Conservation (phyloP, 768 basidiomycete genomes). For the Tylopilus intermedius region DNA sequence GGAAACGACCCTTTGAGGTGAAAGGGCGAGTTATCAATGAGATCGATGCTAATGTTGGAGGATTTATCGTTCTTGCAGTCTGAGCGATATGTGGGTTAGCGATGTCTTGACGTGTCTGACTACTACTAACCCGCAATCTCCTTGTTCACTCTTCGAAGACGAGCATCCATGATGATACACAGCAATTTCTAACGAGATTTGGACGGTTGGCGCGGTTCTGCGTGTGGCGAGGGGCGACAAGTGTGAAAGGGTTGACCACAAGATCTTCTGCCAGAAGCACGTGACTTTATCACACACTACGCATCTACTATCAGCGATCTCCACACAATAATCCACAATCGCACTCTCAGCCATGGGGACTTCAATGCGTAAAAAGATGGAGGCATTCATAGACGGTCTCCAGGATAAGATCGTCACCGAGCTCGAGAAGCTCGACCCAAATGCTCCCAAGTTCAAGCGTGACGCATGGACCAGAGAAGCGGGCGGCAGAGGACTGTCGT, state of each 20-base stretch:
- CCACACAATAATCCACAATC: background rate
- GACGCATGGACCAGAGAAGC: constrained; percentile 74
- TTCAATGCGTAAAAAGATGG: constrained; percentile 73
- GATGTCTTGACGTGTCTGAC: background rate
- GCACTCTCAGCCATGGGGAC: constrained; percentile 8
- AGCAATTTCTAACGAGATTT: background rate
- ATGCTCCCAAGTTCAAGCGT: constrained; percentile 66
- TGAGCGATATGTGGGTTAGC: constrained; percentile 28
- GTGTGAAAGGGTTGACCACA: background rate
- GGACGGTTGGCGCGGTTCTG: background rate
- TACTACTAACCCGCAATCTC: constrained; percentile 71
- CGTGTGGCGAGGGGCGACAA: background rate
- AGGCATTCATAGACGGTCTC: constrained; percentile 67
- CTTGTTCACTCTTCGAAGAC: constrained; percentile 87
- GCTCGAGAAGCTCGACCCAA: constrained; percentile 76
- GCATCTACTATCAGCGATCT: background rate
- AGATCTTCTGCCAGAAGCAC: constrained; percentile 11
- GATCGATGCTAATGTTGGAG: constrained; percentile 79
- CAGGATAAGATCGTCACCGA: constrained; percentile 75
- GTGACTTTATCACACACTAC: constrained; percentile 20
- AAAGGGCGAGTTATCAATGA: constrained; percentile 85
- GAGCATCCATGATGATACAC: constrained; percentile 65
- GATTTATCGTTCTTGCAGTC: constrained; percentile 96
- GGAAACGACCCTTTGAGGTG: constrained; percentile 89
- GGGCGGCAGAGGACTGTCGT: constrained; percentile 71